Evolutionary conservation across 2,329 filamentous ascomycete species (phyloP).

Genomic region (Hymenoscyphus linearis): DNA sequence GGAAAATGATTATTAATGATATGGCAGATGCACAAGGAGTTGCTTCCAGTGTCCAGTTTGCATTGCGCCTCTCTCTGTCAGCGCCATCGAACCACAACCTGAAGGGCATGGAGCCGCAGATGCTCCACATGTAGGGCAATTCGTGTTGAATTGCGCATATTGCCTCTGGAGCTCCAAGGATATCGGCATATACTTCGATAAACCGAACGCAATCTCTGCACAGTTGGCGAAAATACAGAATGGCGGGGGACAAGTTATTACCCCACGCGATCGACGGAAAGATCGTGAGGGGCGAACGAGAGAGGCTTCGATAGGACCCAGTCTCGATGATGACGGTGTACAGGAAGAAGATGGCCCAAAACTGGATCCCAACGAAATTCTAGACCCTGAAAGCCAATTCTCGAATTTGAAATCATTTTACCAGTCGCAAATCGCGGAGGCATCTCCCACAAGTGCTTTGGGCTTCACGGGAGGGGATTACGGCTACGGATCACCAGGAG

Average conservation of each 20-base stretch:
- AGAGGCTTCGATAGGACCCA: constrained; percentile 15
- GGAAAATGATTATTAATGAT: constrained; percentile 5
- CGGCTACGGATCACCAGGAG: constrained; percentile 68
- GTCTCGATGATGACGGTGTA: constrained; percentile 27
- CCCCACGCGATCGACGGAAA: constrained; percentile 37
- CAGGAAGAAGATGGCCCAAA: constrained; percentile 31
- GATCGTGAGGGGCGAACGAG: constrained; percentile 25
- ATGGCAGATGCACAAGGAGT: constrained; percentile 74
- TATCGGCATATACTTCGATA: constrained; percentile 84
- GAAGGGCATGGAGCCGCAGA: constrained; percentile 32
- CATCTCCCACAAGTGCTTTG: constrained; percentile 46
- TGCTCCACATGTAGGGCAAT: constrained; percentile 51
- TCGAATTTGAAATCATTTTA: constrained; percentile 74
- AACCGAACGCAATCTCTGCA: constrained; percentile 76
- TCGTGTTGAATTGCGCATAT: constrained; percentile 79
- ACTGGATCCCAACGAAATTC: constrained; percentile 30
- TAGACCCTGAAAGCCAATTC: constrained; percentile 67
- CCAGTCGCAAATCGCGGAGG: constrained; percentile 66
- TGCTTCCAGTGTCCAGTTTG: constrained; percentile 95
- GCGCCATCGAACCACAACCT: constrained; percentile 53
- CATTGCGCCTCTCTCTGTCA: constrained; percentile 71
- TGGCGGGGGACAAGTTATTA: constrained; percentile 48
- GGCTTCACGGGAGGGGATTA: constrained; percentile 51
- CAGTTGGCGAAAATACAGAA: constrained; percentile 71
- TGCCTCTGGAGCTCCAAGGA: constrained; percentile 92